Evolutionary conservation across 495 filamentous ascomycete species (phyloP).

Genomic region (Copromyces sp.): DNA sequence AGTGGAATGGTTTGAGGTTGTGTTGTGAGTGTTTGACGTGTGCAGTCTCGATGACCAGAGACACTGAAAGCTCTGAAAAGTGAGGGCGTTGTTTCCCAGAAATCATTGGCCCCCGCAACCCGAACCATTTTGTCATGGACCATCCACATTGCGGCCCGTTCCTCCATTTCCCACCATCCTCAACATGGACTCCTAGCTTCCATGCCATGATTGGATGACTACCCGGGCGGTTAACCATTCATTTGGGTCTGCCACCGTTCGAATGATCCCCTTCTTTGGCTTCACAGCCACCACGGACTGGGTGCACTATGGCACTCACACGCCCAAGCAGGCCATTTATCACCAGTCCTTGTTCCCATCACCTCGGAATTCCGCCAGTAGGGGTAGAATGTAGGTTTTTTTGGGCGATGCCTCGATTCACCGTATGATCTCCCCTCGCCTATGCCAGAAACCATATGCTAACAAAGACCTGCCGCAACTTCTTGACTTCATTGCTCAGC

Average conservation of each 20-base stretch:
- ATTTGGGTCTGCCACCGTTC: background rate
- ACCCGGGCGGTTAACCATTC: background rate
- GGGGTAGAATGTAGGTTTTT: background rate
- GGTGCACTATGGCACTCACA: background rate
- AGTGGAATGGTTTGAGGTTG: background rate
- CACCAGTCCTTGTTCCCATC: background rate
- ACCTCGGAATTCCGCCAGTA: background rate
- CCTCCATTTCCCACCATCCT: background rate
- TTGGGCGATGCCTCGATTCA: background rate
- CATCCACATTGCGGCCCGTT: background rate
- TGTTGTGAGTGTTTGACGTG: background rate
- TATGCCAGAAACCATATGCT: background rate
- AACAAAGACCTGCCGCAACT: no score
- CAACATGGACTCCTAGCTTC: background rate
- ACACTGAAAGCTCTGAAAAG: background rate
- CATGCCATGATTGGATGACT: background rate
- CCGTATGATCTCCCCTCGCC: background rate
- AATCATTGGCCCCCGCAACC: background rate
- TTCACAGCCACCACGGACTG: background rate
- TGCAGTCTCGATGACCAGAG: background rate
- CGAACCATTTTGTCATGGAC: background rate
- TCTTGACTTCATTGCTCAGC: no score
- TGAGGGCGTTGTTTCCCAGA: background rate
- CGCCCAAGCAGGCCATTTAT: no score
- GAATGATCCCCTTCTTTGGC: background rate